These are phyloP conservation scores for Euryodendron excelsum DNA, from an alignment of 148 eudicot species.

Conservation along the genomic window DNA sequence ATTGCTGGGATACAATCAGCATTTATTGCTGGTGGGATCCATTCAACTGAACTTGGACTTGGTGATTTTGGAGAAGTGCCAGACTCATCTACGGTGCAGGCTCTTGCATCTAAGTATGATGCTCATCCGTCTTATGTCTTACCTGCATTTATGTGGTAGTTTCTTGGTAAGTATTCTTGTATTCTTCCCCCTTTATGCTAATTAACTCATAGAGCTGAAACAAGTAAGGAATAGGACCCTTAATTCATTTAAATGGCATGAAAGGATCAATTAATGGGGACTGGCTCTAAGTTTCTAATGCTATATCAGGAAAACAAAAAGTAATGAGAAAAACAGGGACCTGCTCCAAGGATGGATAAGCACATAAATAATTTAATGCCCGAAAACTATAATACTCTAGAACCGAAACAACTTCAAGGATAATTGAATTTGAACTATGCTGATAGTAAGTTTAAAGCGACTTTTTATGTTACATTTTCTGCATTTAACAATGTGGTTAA, in stretches of 20 bases:
- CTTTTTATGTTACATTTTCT: not conserved
- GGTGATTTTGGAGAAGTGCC: conserved; percentile 60
- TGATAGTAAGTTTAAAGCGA: not conserved
- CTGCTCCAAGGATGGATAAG: too few relatives aligned
- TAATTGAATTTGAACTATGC: too few relatives aligned
- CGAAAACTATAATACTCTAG: too few relatives aligned
- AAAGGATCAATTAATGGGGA: too few relatives aligned
- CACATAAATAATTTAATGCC: too few relatives aligned
- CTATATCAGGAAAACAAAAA: too few relatives aligned
- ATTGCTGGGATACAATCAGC: conserved; percentile 65
- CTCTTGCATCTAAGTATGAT: conserved; percentile 52
- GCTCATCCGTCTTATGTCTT: conserved; percentile 65
- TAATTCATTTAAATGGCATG: too few relatives aligned
- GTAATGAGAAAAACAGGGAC: not conserved
- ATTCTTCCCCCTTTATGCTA: not conserved
- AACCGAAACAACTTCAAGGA: too few relatives aligned
- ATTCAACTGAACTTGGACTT: conserved; percentile 78
- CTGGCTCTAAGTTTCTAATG: not conserved
- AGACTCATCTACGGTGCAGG: too few relatives aligned
- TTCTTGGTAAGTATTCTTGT: conserved; percentile 17
- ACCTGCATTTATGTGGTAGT: conserved; percentile 75
- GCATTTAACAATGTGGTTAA: not conserved
- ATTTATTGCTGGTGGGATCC: conserved; percentile 75
- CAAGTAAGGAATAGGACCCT: too few relatives aligned
- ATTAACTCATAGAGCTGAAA: too few relatives aligned